phyloP scores from a whole-genome alignment of 2,329 filamentous ascomycete species.

The Fusarium sp. region DNA sequence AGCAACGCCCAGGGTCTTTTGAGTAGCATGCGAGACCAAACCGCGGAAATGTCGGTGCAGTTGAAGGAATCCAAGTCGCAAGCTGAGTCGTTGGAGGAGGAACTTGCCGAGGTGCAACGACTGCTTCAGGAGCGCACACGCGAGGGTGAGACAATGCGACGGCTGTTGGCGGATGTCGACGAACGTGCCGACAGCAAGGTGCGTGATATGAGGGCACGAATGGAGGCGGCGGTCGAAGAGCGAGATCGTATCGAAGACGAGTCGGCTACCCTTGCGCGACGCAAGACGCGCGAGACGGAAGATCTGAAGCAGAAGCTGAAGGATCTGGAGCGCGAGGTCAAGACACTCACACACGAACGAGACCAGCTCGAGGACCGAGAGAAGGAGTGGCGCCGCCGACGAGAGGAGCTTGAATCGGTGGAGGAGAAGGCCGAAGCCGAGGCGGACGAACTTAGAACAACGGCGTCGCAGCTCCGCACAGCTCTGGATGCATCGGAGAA shows the following conservation, averaged over 20 bases:
- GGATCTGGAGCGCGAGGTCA: slow-evolving; percentile 82
- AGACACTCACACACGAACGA: slow-evolving; percentile 76
- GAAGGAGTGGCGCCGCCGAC: slow-evolving; percentile 77
- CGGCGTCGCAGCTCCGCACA: slow-evolving; percentile 80
- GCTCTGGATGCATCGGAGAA: slow-evolving; percentile 89
- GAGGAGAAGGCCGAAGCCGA: slow-evolving; percentile 78
- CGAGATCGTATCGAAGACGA: slow-evolving; percentile 93
- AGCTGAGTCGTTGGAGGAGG: slow-evolving; percentile 89
- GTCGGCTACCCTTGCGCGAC: slow-evolving; percentile 78
- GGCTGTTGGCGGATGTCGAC: slow-evolving; percentile 87
- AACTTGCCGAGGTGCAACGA: slow-evolving; percentile 87
- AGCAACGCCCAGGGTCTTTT: slow-evolving; percentile 85
- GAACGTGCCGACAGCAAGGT: slow-evolving; percentile 82
- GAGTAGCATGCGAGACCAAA: slow-evolving; percentile 93
- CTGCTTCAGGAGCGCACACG: slow-evolving; percentile 88
- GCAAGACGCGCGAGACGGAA: slow-evolving; percentile 84
- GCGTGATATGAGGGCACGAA: slow-evolving; percentile 86
- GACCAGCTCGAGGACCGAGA: slow-evolving; percentile 81
- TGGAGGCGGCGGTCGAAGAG: slow-evolving; percentile 94
- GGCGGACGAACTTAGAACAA: slow-evolving; percentile 76
- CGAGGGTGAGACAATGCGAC: slow-evolving; percentile 94
- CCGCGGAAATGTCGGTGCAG: slow-evolving; percentile 86
- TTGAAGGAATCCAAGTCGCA: slow-evolving; percentile 88
- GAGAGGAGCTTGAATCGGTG: slow-evolving; percentile 79
- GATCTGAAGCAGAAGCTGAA: slow-evolving; percentile 82